Evolutionary conservation across 2,329 filamentous ascomycete species (phyloP).

Genomic region (Camptophora hylomeconis): DNA sequence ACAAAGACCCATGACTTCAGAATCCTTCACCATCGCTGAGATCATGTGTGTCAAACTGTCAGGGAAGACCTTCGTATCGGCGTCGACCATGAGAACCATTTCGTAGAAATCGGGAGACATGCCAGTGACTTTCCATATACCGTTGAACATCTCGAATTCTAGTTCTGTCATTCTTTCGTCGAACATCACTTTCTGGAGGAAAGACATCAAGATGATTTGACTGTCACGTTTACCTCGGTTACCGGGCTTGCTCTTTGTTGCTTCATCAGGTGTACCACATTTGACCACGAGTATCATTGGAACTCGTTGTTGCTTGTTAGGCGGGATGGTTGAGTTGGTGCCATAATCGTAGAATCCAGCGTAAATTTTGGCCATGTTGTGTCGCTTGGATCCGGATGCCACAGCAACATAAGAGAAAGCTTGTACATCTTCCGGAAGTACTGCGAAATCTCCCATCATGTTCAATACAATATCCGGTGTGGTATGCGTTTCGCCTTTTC

Average conservation of each 20-base stretch:
- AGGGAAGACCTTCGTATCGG: slow-evolving; percentile 97
- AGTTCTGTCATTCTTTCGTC: slow-evolving; percentile 99
- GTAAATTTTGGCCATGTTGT: slow-evolving; percentile 99
- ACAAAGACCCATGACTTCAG: slow-evolving; percentile 97
- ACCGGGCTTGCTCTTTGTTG: slow-evolving; percentile 69
- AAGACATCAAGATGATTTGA: slow-evolving; percentile 98
- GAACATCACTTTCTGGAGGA: slow-evolving; percentile 99
- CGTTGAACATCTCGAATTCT: slow-evolving; percentile 99
- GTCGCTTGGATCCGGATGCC: slow-evolving; percentile 85
- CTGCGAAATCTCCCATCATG: slow-evolving; percentile 89
- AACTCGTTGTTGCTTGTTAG: slow-evolving; percentile 85
- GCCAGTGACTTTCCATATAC: slow-evolving; percentile 94
- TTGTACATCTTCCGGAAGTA: slow-evolving; percentile 67
- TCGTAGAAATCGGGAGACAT: slow-evolving; percentile 98
- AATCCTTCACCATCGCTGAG: slow-evolving; percentile 97
- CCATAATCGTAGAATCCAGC: slow-evolving; percentile 98
- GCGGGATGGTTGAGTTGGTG: slow-evolving; percentile 59
- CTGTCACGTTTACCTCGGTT: slow-evolving; percentile 98
- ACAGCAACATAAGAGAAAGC: slow-evolving; percentile 95
- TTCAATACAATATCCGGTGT: slow-evolving; percentile 81
- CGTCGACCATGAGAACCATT: slow-evolving; percentile 96
- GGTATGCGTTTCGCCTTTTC: slow-evolving; percentile 70
- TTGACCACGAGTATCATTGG: slow-evolving; percentile 97
- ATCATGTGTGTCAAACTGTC: slow-evolving; percentile 98
- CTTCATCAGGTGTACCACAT: slow-evolving; percentile 83